These are phyloP conservation scores for Colletotrichum magnum DNA, from an alignment of 2,329 filamentous ascomycete genomes.

Conservation along the genomic window DNA sequence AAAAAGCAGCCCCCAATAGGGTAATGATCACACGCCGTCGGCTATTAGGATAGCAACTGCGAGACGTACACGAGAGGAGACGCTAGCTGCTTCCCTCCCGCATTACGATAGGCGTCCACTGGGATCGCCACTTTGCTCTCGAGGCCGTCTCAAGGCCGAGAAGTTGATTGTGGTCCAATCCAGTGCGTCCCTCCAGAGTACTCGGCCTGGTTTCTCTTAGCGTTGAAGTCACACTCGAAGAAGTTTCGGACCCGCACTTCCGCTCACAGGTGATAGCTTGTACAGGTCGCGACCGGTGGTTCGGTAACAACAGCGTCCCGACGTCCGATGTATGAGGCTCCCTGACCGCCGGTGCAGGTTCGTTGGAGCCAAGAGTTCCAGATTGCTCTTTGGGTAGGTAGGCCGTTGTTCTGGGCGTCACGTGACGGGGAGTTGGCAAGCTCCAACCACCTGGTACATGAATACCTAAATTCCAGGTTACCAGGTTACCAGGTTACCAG, in stretches of 20 bases:
- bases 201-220: neutral
- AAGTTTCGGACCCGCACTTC: neutral
- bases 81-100: neutral
- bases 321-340: constrained; percentile 14
- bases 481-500: too few relatives aligned
- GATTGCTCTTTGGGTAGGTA: constrained; percentile 10
- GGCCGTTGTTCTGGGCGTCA: constrained; percentile 1
- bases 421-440: neutral
- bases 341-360: constrained; percentile 11
- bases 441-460: constrained; percentile 32
- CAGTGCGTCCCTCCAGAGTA: neutral
- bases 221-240: neutral
- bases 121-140: neutral
- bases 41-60: too few relatives aligned
- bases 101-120: neutral
- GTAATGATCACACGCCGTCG: too few relatives aligned
- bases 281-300: neutral
- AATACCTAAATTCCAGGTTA: neutral
- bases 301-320: neutral
- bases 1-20: too few relatives aligned
- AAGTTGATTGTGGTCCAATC: neutral
- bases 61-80: constrained; percentile 3
- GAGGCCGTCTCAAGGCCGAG: too few relatives aligned
- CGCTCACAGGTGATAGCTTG: neutral
- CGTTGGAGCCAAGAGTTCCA: constrained; percentile 13